These are phyloP conservation scores for Trichoderma citrinoviride DNA, from an alignment of 2,329 filamentous ascomycete species.

Conservation along the genomic window DNA sequence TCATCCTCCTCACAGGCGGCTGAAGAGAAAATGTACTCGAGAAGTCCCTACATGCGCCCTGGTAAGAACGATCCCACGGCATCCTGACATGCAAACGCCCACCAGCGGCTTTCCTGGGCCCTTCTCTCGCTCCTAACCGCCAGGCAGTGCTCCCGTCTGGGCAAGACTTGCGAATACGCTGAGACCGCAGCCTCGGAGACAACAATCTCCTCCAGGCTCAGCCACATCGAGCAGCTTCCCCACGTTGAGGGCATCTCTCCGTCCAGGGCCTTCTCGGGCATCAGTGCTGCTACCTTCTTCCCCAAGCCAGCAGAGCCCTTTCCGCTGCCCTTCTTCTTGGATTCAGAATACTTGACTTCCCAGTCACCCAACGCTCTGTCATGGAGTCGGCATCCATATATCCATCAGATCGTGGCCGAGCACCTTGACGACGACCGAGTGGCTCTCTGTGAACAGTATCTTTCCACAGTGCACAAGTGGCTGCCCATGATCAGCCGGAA, in stretches of 20 bases:
- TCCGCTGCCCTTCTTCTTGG: constrained; percentile 14
- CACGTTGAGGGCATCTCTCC: neutral
- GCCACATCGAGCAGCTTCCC: neutral
- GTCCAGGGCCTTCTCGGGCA: neutral
- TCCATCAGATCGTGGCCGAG: neutral
- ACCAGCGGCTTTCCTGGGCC: no score
- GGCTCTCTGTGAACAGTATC: constrained; percentile 5
- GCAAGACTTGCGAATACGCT: constrained; percentile 13
- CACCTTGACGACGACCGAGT: constrained; percentile 1
- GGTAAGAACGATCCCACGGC: neutral
- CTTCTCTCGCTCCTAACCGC: neutral
- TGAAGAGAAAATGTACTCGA: constrained; percentile 8
- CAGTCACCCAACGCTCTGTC: neutral
- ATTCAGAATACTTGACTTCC: neutral
- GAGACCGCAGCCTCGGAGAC: neutral
- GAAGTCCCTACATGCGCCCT: constrained; percentile 3
- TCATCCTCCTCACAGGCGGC: neutral
- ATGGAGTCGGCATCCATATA: neutral
- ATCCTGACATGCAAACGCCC: neutral
- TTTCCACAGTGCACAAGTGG: constrained; percentile 13
- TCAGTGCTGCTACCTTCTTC: neutral
- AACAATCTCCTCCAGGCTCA: neutral
- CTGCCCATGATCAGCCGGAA: constrained; percentile 14
- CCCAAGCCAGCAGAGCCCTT: neutral
- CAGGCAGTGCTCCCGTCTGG: constrained; percentile 3